Evolutionary conservation across 1,284 basidiomycete genomes (phyloP), one percentile per base, ranked within the genome.

Genomic region (Rhizoctonia solani): DNA sequence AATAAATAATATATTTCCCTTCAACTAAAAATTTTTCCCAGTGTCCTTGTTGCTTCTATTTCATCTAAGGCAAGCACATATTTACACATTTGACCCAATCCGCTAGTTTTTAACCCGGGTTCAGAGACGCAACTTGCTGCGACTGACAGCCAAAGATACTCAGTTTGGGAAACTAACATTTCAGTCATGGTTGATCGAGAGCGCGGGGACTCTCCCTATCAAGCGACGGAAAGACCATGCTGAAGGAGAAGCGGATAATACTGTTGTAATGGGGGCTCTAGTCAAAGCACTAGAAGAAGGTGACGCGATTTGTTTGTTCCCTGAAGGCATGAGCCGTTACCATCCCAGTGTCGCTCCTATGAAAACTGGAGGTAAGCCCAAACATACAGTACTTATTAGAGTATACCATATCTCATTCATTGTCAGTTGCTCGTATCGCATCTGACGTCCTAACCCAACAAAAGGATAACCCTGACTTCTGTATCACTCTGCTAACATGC

Each of bases 131-230:
- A 87, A 87, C 70, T 85, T 92, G 79, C 77, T 94, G 2, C 84
- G 92, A 8, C 77, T 94, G 56, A 94, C 92, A 0, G 92, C 92
- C 11, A 94, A 94, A 74, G 84, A 89, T 29, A 92, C 91, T 0
- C 88, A 90, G 72, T 94, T 94, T 72, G 89, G 91, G 4, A 86
- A 82, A 59, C 81, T 76, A 69, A 93, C 90, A 2, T 92, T 94
- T 75, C 92, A 89, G 1, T 91, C 88, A 71, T 93, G 92, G 92
- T 81, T 94, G 19, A 92, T 94, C 61, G 91, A 93, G 74, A 87
- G 87, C 27, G 89, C 89, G 1, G 92, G 92, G 14, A 92, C 92
- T 1, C 82, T 94, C 0, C 92, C 92, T 0, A 83, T 94, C 50
- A 85, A 88, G 74, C 81, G 92, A 65, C 81, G 84, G 47, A 90